phyloP scores from a whole-genome alignment of 495 filamentous ascomycete species.

The Lineolata rhizophorae region DNA sequence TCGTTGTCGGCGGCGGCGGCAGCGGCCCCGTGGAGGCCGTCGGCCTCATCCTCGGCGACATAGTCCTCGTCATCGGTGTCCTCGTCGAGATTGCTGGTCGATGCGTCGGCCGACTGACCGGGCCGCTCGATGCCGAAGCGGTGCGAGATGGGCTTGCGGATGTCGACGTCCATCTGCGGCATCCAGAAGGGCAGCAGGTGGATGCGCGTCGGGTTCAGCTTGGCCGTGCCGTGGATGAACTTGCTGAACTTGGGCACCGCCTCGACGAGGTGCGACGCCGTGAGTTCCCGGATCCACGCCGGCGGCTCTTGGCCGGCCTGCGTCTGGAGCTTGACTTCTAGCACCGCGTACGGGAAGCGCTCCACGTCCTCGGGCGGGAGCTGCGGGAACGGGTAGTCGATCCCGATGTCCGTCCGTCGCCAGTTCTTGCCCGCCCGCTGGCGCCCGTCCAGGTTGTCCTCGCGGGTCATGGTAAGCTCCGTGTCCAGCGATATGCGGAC shows the following conservation, averaged over 20 bases:
- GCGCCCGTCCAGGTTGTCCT: slow-evolving; percentile 79
- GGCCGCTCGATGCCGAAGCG: slow-evolving; percentile 75
- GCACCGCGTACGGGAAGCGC: slow-evolving; percentile 84
- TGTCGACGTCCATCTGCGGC: slow-evolving; percentile 95
- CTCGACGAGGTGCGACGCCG: slow-evolving; percentile 82
- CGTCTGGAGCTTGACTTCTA: slow-evolving; percentile 96
- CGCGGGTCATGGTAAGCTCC: slow-evolving; percentile 78
- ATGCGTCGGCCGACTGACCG: slow-evolving; percentile 45
- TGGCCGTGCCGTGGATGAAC: slow-evolving; percentile 90
- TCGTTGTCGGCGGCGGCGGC: slow-evolving; percentile 19
- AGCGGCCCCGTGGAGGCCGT: too few species aligned
- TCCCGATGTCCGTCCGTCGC: slow-evolving; percentile 93
- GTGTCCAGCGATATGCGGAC: slow-evolving; percentile 96
- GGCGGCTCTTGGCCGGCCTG: slow-evolving; percentile 93
- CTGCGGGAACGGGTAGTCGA: slow-evolving; percentile 87
- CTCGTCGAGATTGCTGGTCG: slow-evolving; percentile 39
- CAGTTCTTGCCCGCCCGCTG: slow-evolving; percentile 68
- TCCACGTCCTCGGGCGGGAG: slow-evolving; percentile 65
- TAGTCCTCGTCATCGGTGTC: slow-evolving; percentile 35
- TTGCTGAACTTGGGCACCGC: slow-evolving; percentile 98
- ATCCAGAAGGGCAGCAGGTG: slow-evolving; percentile 90
- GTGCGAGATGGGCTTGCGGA: slow-evolving; percentile 73
- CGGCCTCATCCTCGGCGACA: slow-evolving; percentile 28
- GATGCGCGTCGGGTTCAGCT: slow-evolving; percentile 68
- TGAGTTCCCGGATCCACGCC: slow-evolving; percentile 85